These are phyloP conservation scores for Talaromyces sp. DNA, from an alignment of 2,329 filamentous ascomycete genomes.

Conservation along the genomic window DNA sequence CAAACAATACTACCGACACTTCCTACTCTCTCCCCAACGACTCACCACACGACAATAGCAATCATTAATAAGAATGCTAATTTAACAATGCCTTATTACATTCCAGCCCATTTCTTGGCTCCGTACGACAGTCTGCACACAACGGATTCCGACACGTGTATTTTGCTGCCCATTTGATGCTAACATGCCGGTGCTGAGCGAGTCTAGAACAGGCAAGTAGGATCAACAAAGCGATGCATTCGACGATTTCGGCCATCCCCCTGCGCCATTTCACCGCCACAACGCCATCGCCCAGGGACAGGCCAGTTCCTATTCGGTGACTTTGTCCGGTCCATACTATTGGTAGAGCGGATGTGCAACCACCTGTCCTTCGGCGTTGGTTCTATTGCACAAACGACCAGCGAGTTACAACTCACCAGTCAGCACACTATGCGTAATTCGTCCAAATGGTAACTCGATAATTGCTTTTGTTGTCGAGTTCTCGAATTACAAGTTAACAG, in stretches of 20 bases:
- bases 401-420: background rate
- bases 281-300: background rate
- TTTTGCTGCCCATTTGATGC: background rate
- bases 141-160: conserved; percentile 2
- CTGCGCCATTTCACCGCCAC: conserved; percentile 9
- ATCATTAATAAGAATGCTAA: background rate
- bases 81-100: background rate
- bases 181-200: background rate
- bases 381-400: background rate
- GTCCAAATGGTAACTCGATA: background rate
- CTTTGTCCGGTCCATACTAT: background rate
- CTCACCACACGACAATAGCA: background rate
- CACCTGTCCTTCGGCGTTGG: background rate
- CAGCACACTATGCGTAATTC: background rate
- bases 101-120: background rate
- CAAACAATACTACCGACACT: background rate
- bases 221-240: background rate
- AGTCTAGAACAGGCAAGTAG: conserved; percentile 6
- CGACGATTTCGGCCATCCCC: background rate
- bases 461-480: background rate
- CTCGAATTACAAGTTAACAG: background rate
- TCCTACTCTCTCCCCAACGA: background rate
- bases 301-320: background rate
- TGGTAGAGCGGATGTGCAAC: background rate
- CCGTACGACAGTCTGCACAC: background rate